Evolutionary conservation across 257 asterid species (phyloP), one percentile per base, ranked within the genome.

Genomic region (Forsythia suspensa): DNA sequence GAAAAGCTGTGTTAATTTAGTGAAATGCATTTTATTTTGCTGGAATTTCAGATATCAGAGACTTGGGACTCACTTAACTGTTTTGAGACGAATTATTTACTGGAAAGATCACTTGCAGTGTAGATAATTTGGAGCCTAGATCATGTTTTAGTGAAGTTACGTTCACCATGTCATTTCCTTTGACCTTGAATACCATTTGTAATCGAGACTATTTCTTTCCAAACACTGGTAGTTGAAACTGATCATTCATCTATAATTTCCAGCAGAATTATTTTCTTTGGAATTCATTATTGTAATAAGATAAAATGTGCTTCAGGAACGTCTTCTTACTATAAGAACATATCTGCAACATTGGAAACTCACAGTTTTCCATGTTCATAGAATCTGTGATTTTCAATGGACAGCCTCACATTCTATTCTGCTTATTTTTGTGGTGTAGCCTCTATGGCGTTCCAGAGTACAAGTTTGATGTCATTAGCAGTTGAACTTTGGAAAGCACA

Each of bases 71-170:
- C 59, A 3, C 4, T 8, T 68, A 29, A n/a, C 13, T 7, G 59
- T 24, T 21, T 21, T 13, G 37, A 42, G 36, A n/a, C 9, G 18
- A 52, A 29, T n/a, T 38, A 29, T 20, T 21, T 70, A 24, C 66
- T 41, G 40, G 11, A 42, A 42, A 21, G 36, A 63, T 71, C 6
- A 20, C 48, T 18, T 29, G 7, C 80, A 71, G 18, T 77, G 41
- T 46, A 46, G 68, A 65, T 48, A 12, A 48, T 57, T 75, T 80
- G 71, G 52, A 12, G 38, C 72, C 71, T 63, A 4, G 21, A 71
- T 71, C n/a, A n/a, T 29, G 69, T 8, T 67, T 20, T 72, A 61
- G 63, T 70, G 42, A 75, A 63, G 41, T n/a, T 18, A 29, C 79
- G 6, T 57, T 38, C 18, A 8, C 52, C 59, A 29, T 76, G 74